Evolutionary conservation across 768 basidiomycete genomes (phyloP), one percentile per base, ranked within the genome.

Genomic region (Podaxis rugospora): DNA sequence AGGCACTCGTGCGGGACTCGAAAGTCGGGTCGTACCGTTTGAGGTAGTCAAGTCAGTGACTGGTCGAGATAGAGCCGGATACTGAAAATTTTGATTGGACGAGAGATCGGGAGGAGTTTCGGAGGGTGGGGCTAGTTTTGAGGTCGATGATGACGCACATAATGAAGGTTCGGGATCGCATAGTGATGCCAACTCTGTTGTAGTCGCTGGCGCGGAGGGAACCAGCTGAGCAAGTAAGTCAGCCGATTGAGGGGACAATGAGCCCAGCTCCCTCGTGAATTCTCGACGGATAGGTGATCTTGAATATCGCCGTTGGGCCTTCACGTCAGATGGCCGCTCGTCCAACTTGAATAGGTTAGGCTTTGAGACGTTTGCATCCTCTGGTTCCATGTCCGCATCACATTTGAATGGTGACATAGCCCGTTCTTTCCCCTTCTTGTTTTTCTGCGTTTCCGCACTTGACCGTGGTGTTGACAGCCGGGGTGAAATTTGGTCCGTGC

Each of bases 181-280:
- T 23, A 27, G 18, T 25, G 47, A 49, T 16, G 10, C 21, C 23
- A 21, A 44, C 39, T 37, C 62, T 51, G 9, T 58, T 49, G 61
- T 52, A 40, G 27, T 50, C 47, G 59, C 51, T 25, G 46, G 58
- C 47, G 62, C 53, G 37, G 44, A 59, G n/a, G 72, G 69, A 46
- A 68, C 66, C 16, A 74, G 63, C 11, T 63, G 63, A 16, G 66
- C 58, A 37, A 74, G 60, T 5, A 74, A 61, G 44, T 70, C 68
- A 0, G 70, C 72, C 46, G 89, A 88, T 13, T 77, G 74, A 1
- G 87, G 86, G n/a, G 87, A 88, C 40, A 88, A 70, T 18, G 85
- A 85, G 14, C 80, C 77, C 27, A 85, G 69, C 68, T 81, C 80
- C 60, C 80, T 75, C 49, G 47, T 62, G 21, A 63, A 56, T 21